A percentile compares a stretch with the other conserved stretches of the same genome.
These are phyloP conservation scores for Xylaria sp. DNA, from an alignment of 2,329 filamentous ascomycete genomes.

Conservation along the genomic window DNA sequence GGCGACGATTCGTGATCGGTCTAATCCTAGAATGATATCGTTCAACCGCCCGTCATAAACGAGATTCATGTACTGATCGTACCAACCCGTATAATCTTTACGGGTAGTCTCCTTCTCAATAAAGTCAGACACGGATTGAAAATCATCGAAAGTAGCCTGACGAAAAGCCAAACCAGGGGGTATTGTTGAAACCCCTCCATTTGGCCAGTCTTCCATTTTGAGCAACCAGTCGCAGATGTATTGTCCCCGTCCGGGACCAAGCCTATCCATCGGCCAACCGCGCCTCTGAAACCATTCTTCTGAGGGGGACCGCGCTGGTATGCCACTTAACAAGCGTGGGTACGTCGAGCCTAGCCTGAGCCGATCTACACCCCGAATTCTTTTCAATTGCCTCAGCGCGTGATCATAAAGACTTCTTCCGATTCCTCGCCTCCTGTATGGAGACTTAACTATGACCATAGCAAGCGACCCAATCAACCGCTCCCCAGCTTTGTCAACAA, in stretches of 20 bases:
- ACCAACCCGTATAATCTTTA: constrained; percentile 65
- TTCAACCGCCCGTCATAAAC: constrained; percentile 59
- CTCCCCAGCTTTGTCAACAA: constrained; percentile 62
- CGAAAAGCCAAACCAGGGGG: constrained; percentile 57
- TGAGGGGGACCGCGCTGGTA: constrained; percentile 56
- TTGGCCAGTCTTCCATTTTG: constrained; percentile 60
- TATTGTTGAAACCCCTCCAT: constrained; percentile 50
- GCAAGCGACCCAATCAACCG: constrained; percentile 66
- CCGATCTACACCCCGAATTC: constrained; percentile 62
- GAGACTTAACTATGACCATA: constrained; percentile 61
- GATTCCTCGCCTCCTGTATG: constrained; percentile 61
- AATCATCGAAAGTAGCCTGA: constrained; percentile 58
- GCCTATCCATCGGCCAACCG: constrained; percentile 62
- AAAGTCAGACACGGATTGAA: constrained; percentile 59
- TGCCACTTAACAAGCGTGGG: constrained; percentile 66
- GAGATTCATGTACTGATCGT: constrained; percentile 66
- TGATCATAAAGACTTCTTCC: constrained; percentile 64
- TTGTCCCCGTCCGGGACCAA: constrained; percentile 58
- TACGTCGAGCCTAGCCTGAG: constrained; percentile 69
- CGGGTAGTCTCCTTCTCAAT: constrained; percentile 59
- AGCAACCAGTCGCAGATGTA: constrained; percentile 65
- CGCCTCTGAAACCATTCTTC: constrained; percentile 65
- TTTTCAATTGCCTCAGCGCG: constrained; percentile 60
- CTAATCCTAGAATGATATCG: constrained; percentile 65
- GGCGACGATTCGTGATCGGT: constrained; percentile 61